Evolutionary conservation across 2,329 filamentous ascomycete genomes (phyloP).

Genomic region (Gremmenia infestans): DNA sequence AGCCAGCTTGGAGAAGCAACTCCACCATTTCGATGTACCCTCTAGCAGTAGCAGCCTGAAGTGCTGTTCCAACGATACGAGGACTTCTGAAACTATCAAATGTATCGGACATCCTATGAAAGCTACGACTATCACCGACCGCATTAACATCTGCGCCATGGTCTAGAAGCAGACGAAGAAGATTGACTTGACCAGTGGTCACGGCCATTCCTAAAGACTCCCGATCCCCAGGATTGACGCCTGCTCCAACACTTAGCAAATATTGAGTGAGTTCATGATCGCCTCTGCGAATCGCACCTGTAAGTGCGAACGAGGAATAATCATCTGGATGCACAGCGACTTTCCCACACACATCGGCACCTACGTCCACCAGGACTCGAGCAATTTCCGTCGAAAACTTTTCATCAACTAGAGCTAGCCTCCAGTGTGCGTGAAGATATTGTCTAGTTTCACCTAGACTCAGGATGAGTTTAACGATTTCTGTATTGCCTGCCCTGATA

Average conservation of each 20-base stretch:
- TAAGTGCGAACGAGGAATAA: background rate
- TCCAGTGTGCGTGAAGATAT: background rate
- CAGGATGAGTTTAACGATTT: background rate
- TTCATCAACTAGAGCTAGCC: accelerated
- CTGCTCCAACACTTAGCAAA: background rate
- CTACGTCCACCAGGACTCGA: background rate
- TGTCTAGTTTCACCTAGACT: no score
- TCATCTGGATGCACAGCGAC: no score
- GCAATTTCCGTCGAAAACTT: background rate
- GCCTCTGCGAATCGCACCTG: background rate
- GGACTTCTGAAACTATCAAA: background rate
- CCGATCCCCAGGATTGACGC: background rate
- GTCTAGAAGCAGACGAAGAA: background rate
- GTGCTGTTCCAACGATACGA: background rate
- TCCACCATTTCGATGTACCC: background rate
- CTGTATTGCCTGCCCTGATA: background rate
- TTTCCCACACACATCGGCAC: background rate
- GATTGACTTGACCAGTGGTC: background rate
- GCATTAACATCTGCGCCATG: background rate
- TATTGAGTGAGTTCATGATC: background rate
- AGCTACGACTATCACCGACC: background rate
- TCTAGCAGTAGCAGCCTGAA: background rate
- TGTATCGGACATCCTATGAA: background rate
- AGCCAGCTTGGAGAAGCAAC: background rate
- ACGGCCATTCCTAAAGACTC: background rate